Conservation (phyloP, 2,329 filamentous ascomycete genomes). For the Sarocladium brachiariae region DNA sequence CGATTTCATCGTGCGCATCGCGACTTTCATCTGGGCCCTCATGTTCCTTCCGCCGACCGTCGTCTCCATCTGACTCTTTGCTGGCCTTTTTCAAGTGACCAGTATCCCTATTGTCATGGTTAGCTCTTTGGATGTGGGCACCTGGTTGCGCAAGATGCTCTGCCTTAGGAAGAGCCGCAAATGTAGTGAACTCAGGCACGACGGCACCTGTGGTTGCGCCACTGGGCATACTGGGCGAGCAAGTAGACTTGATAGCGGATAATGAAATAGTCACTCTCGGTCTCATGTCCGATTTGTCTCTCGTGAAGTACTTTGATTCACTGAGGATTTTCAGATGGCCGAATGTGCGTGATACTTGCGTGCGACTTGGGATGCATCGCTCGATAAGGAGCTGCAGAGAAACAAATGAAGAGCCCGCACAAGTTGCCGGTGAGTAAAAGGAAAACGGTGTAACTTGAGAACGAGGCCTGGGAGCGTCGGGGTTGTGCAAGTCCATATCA, state of each 20-base stretch:
- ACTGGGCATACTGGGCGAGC: too few relatives aligned
- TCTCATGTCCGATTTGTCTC: too few relatives aligned
- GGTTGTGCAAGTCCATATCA: not conserved
- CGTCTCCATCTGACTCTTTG: not conserved
- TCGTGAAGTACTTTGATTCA: too few relatives aligned
- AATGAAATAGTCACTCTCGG: too few relatives aligned
- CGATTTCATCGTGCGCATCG: slow-evolving; percentile 8
- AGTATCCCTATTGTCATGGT: not conserved
- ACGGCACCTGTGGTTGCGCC: too few relatives aligned
- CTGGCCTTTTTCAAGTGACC: not conserved
- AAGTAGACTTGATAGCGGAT: too few relatives aligned
- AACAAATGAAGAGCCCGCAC: too few relatives aligned
- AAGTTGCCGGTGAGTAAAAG: not conserved
- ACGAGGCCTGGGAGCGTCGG: not conserved
- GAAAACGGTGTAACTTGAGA: not conserved
- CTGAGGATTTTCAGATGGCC: too few relatives aligned
- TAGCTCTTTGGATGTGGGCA: not conserved
- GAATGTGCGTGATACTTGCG: too few relatives aligned
- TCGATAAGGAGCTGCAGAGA: too few relatives aligned
- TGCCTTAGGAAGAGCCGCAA: not conserved
- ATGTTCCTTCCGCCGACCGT: not conserved
- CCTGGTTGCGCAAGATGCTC: not conserved
- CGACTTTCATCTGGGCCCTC: not conserved
- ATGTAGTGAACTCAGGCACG: too few relatives aligned
- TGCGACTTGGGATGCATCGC: too few relatives aligned